These are phyloP conservation scores for Vitellaria paradoxa DNA, from an alignment of 179 eudicot species.

Conservation along the genomic window DNA sequence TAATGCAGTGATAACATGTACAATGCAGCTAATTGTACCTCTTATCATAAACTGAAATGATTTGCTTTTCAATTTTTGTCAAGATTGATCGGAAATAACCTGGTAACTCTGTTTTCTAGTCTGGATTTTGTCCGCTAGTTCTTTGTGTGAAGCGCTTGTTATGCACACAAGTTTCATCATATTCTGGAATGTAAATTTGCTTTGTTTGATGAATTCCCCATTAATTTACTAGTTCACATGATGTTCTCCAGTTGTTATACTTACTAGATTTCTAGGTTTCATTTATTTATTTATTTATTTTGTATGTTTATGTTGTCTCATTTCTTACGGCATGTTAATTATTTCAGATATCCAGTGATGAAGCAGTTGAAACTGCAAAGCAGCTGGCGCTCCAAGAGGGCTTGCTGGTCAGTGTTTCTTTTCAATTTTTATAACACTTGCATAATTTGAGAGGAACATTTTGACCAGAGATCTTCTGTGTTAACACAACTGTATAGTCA, in stretches of 20 bases:
- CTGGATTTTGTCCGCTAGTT: no score
- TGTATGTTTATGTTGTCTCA: not conserved
- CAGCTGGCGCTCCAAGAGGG: conserved; percentile 97
- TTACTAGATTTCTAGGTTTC: not conserved
- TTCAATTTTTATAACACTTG: not conserved
- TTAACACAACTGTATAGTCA: not conserved
- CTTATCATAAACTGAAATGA: no score
- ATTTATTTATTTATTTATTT: not conserved
- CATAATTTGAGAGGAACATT: not conserved
- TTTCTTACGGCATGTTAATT: not conserved
- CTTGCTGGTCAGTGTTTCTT: conserved; percentile 69
- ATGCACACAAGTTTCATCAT: no score
- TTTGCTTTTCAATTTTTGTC: no score
- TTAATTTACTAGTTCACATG: not conserved
- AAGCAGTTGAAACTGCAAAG: conserved; percentile 88
- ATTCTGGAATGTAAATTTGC: no score
- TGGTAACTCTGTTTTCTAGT: no score
- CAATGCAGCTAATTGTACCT: no score
- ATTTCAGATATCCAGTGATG: conserved; percentile 89
- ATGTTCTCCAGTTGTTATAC: not conserved
- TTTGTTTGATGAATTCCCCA: not conserved
- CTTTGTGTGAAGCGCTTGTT: no score
- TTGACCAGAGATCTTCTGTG: not conserved
- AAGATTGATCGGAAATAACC: no score
- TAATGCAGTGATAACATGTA: no score